Evolutionary conservation across 768 basidiomycete genomes (phyloP).

Genomic region (Postia placenta): DNA sequence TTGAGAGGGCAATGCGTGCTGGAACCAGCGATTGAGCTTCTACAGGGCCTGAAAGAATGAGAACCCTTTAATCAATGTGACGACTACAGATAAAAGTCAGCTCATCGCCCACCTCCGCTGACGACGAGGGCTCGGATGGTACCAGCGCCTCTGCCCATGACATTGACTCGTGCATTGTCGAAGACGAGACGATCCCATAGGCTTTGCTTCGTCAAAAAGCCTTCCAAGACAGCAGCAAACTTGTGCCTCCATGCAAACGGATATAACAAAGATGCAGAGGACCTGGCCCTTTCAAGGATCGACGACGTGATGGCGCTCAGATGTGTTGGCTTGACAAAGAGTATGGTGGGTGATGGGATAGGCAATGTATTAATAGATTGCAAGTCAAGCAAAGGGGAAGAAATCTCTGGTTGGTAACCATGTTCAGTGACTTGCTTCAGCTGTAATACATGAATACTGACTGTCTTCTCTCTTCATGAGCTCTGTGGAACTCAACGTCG

Average conservation of each 20-base stretch:
- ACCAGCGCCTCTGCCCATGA: constrained; percentile 54
- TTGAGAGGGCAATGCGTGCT: constrained; percentile 67
- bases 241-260: constrained; percentile 78
- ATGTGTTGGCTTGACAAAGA: constrained; percentile 69
- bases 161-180: constrained; percentile 53
- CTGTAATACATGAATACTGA: not conserved
- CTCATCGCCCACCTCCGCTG: constrained; percentile 52
- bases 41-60: constrained; percentile 46
- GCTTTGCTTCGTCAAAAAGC: constrained; percentile 71
- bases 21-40: constrained; percentile 47
- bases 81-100: not conserved
- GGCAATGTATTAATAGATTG: constrained; percentile 42
- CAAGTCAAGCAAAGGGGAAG: constrained; percentile 30
- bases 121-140: constrained; percentile 65
- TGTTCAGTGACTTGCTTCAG: no score
- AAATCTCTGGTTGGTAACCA: no score
- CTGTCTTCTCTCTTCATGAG: constrained; percentile 45
- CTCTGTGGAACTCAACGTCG: constrained; percentile 53
- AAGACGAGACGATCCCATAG: constrained; percentile 84
- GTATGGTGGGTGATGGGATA: constrained; percentile 69
- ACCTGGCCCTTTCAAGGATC: constrained; percentile 50
- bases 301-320: constrained; percentile 45
- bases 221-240: constrained; percentile 56
- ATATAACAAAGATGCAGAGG: constrained; percentile 42
- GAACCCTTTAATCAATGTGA: not conserved